Base-by-base conservation (phyloP, 2,329 filamentous ascomycete species). In the Pseudocercospora fijiensis region DNA sequence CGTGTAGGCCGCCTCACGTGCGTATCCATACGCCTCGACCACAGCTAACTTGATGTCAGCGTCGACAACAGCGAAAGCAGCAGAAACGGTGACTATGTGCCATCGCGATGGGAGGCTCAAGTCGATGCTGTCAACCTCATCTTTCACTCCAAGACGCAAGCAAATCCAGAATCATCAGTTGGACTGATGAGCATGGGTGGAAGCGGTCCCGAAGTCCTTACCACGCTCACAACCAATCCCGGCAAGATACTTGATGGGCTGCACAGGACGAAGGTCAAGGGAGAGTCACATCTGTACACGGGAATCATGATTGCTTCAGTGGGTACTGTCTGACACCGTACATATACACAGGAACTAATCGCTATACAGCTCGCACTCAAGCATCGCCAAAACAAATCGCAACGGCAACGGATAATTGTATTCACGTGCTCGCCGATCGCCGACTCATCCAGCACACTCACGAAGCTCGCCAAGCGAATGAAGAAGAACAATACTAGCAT, bases 11-110 rank as follows among this genome's bases (percentile, higher is more conserved):
- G 57, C 60, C 61, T 66, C 58, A 60, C 52, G 51, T 57, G 57
- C 62, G 53, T 62, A n/a, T 37, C 11, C 26, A 16, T 27, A 10
- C n/a, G 28, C 22, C 58, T 70, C 76, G 33, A 63, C 27, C 51
- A 67, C 27, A 56, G 53, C 65, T 70, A 22, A 69, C 63, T 52
- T 69, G 64, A 65, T 72, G 9, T 20, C 56, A 88, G 87, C 78
- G 92, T 98, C 75, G 95, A 99, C 86, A 99, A 98, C 85, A 97
- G 93, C 83, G 95, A 99, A 83, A 93, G 90, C 82, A 96, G 92
- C 83, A 88, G 95, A 77, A 99, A 99, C 81, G 95, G 96, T 76
- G 95, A 99, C 79, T 90, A 90, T 76, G 83, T 88, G 76, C 94
- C 95, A 64, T 96, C 93, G 71, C 88, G 95, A 79, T 99, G 93